Evolutionary conservation across 805 yeast genomes (phyloP), one percentile per base, ranked within the genome.

Genomic region (Kodamaea kaohsiungensis): DNA sequence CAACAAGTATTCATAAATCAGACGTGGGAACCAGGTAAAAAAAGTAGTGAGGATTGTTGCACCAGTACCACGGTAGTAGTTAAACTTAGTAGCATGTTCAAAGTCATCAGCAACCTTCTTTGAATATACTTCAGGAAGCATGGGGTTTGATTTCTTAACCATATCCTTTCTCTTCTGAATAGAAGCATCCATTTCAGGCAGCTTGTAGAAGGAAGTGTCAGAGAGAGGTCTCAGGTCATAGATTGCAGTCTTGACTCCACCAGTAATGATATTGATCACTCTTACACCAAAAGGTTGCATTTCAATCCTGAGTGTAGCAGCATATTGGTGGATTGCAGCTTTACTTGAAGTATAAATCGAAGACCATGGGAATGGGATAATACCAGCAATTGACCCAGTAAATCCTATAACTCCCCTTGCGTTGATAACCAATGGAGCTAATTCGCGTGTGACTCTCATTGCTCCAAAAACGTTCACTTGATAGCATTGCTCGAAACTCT

Each of bases 311-410:
- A 89, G 70, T 1, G 78, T 79, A 42, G 81, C 79, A 0, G 90
- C 88, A 63, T 84, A 89, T 59, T 82, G 86, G 59, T 88, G 91
- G 54, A 89, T 83, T 0, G 93, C 92, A 5, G 92, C 90, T 62
- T 89, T 89, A 1, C 87, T 67, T 1, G 92, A 78, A 30, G 85
- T 79, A 64, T 89, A 89, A 30, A 84, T 73, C 12, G 86, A 76
- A 0, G 87, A 83, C 66, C 85, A 88, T 25, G 96, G 96, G 72
- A 88, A 84, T 2, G 89, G 85, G 10, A 79, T 69, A 13, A 82
- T 53, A 0, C 90, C 95, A 12, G 87, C 80, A 2, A 86, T 66
- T 3, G 92, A 86, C 1, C 95, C 95, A 0, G 95, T 88, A 68
- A 86, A 87, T 0, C 86, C 84, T 54, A 89, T 80, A 0, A 83